A percentile compares a stretch with the other conserved stretches of the same genome.
Conservation (phyloP, 305 asterid genomes). For the Stenogyne calaminthoides region DNA sequence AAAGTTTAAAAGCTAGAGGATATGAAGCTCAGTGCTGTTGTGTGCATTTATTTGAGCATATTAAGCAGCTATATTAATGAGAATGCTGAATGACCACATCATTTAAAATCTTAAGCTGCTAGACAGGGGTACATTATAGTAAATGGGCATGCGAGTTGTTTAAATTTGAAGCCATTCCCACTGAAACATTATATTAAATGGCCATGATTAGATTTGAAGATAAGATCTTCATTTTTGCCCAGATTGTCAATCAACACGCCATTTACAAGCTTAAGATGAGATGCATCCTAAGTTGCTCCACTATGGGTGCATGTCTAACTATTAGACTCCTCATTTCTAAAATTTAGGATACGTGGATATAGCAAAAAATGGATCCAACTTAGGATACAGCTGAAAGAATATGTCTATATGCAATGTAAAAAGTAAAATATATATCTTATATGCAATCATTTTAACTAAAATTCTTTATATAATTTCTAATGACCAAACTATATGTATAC, state of each 20-base stretch:
- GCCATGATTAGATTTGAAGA: too few species aligned
- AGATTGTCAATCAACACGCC: too few species aligned
- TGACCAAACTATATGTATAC: neutral
- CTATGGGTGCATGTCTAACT: too few species aligned
- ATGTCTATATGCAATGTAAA: neutral
- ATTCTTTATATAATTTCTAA: neutral
- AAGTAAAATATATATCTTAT: neutral
- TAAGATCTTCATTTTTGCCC: too few species aligned
- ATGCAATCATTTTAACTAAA: neutral
- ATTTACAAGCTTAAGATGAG: too few species aligned
- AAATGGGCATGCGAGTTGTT: too few species aligned
- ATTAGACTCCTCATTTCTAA: too few species aligned
- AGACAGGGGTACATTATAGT: neutral
- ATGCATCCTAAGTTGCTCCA: too few species aligned
- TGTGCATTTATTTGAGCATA: neutral
- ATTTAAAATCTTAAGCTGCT: neutral
- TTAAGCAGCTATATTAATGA: neutral
- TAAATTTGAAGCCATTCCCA: neutral
- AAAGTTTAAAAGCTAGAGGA: neutral
- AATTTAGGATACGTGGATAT: too few species aligned
- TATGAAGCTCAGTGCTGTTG: neutral
- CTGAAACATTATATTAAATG: neutral
- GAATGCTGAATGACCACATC: neutral
- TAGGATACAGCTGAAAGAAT: neutral
- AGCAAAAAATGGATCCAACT: too few species aligned